Evolutionary conservation across 257 asterid species (phyloP), one percentile per base, ranked within the genome.

Genomic region (Scutellaria minor): DNA sequence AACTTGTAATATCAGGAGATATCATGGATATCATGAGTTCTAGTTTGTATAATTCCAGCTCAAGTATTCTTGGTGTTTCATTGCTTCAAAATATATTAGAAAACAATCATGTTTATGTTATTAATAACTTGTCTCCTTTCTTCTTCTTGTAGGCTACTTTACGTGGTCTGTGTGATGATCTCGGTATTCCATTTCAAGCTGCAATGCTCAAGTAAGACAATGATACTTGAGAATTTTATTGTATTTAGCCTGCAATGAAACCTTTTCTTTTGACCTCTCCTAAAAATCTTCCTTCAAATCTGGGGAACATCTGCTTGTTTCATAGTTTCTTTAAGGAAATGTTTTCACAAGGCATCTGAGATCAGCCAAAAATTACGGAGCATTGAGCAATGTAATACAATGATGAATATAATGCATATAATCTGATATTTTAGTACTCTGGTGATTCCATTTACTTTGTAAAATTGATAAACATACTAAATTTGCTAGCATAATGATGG

Each of bases 161-260:
- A 76, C 90, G 81, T 62, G 87, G 85, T 67, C 88, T 92, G 52
- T 92, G 98, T 82, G 85, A 80, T 72, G 93, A 84, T 77, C 96
- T 92, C 71, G 89, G 85, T 52, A 88, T 92, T 80, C 89, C 93
- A 70, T 92, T 92, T 80, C 91, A 90, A 82, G 79, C 84, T 75
- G 79, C 95, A 68, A 90, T 92, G 98, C 98, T 92, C 75, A 85
- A 85, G 97, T 92, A 85, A 88, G 90, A 68, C 63, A 54, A 61
- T 79, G 41, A 48, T 14, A 40, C 48, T n/a, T n/a, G 39, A 20
- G 40, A 63, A 40, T 54, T 54, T 51, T 64, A 51, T 14, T 46
- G 47, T 62, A 3, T 2, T 66, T 40, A 24, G 27, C 27, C 27
- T 24, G 27, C 55, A 40, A 41, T 56, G 27, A 40, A 57, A 66